Percentiles rank a stretch among this genome's conserved stretches.
phyloP scores from a whole-genome alignment of 192 early-diverging fungal genomes.

The Coemansia sp. region DNA sequence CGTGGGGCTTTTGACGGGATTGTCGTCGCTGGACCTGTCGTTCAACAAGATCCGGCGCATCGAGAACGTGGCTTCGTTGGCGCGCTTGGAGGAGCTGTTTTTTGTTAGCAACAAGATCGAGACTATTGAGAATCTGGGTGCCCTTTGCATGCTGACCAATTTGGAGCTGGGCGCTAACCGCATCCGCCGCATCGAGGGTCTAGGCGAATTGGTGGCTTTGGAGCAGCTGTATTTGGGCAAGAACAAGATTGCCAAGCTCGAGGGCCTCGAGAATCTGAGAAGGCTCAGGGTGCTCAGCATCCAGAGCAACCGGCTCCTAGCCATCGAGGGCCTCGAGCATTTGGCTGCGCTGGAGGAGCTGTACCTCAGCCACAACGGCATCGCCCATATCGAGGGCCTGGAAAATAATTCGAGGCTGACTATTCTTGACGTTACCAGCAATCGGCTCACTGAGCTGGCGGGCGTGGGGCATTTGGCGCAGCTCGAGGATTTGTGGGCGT shows the following conservation, averaged over 20 bases:
- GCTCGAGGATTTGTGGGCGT: slow-evolving; percentile 93
- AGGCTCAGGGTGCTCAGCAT: slow-evolving; percentile 72
- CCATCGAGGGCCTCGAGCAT: slow-evolving; percentile 72
- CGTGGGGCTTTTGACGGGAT: slow-evolving; percentile 57
- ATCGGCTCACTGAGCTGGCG: slow-evolving; percentile 71
- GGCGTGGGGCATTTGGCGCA: slow-evolving; percentile 65
- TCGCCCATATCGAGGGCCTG: slow-evolving; percentile 74
- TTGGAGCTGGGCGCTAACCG: slow-evolving; percentile 95
- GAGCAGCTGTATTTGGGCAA: slow-evolving; percentile 96
- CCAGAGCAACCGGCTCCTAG: slow-evolving; percentile 85
- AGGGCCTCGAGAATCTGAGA: slow-evolving; percentile 64
- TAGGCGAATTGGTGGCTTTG: slow-evolving; percentile 77
- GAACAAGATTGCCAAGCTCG: slow-evolving; percentile 88
- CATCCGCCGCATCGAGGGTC: slow-evolving; percentile 83
- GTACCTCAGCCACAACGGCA: slow-evolving; percentile 91
- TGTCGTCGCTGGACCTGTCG: slow-evolving; percentile 84
- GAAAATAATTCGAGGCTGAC: slow-evolving; percentile 72
- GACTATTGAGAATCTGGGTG: slow-evolving; percentile 72
- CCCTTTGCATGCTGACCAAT: slow-evolving; percentile 68
- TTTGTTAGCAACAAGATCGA: slow-evolving; percentile 95
- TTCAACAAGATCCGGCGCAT: slow-evolving; percentile 94
- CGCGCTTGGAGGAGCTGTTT: slow-evolving; percentile 72
- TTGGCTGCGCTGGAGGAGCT: slow-evolving; percentile 79
- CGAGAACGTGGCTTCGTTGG: slow-evolving; percentile 63
- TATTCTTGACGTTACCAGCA: slow-evolving; percentile 86